Conservation (phyloP, 306 rosid genomes). For the Oemleria cerasiformis region DNA sequence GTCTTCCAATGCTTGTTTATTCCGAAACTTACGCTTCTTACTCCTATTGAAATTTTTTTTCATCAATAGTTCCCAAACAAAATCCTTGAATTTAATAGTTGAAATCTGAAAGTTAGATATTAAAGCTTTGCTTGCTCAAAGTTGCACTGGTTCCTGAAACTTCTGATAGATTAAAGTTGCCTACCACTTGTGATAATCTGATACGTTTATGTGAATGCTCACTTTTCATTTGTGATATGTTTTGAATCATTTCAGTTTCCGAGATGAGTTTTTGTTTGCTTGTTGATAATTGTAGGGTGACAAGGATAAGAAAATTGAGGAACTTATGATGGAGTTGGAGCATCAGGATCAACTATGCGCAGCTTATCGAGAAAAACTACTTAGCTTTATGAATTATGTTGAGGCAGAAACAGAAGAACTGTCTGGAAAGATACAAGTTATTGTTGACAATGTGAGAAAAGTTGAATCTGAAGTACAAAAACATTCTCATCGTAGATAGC, state of each 20-base stretch:
- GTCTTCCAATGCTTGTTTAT: not conserved
- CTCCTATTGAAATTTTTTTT: too few species aligned
- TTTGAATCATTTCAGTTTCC: constrained; percentile 12
- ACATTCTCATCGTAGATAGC: constrained; percentile 35
- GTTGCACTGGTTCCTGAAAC: too few species aligned
- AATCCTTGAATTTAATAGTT: not conserved
- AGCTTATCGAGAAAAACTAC: constrained; percentile 58
- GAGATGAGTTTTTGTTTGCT: not conserved
- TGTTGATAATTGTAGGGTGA: constrained; percentile 53
- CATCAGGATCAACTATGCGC: constrained; percentile 70
- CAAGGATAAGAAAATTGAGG: constrained; percentile 81
- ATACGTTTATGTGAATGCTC: too few species aligned
- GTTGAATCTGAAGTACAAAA: constrained; percentile 65
- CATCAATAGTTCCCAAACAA: not conserved
- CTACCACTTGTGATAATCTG: too few species aligned
- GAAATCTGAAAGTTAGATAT: not conserved
- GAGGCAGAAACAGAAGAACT: constrained; percentile 71
- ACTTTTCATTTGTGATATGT: not conserved
- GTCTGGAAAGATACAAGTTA: constrained; percentile 59
- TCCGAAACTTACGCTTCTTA: too few species aligned
- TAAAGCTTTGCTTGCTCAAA: not conserved
- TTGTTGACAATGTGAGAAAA: constrained; percentile 59
- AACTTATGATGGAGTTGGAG: constrained; percentile 76
- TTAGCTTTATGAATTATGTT: constrained; percentile 56
- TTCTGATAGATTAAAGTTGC: too few species aligned